phyloP scores from a whole-genome alignment of 345 rosid species.

The Citrus mangshanensis region DNA sequence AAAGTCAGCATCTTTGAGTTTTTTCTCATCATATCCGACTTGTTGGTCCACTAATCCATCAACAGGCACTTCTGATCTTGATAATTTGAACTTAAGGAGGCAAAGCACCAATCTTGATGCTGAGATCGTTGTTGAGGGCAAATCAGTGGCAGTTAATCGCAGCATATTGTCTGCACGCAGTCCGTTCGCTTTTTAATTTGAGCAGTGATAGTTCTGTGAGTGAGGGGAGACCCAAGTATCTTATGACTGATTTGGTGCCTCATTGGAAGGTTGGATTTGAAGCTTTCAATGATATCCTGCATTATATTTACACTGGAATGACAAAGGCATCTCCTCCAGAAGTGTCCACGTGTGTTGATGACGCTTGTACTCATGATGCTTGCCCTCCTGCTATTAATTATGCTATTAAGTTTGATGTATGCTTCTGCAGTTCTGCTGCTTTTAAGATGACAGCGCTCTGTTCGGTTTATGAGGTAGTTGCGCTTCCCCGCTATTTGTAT shows the following conservation, averaged over 20 bases:
- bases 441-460: constrained; percentile 37
- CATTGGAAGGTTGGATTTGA: constrained; percentile 36
- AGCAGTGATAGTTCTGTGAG: constrained; percentile 2
- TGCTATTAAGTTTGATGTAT: constrained; percentile 44
- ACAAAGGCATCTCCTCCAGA: constrained; percentile 22
- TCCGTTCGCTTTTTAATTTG: constrained; percentile 19
- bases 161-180: constrained; percentile 45
- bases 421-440: constrained; percentile 24
- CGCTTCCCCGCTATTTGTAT: neutral
- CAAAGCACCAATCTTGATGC: constrained; percentile 24
- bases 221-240: constrained; percentile 25
- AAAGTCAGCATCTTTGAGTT: constrained; percentile 28
- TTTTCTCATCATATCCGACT: constrained; percentile 23
- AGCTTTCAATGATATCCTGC: constrained; percentile 31
- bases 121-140: constrained; percentile 34
- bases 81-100: constrained; percentile 20
- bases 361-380: constrained; percentile 32
- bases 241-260: constrained; percentile 24
- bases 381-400: constrained; percentile 43
- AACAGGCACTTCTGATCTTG: constrained; percentile 12
- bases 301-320: constrained; percentile 41
- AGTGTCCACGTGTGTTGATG: constrained; percentile 44
- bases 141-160: constrained; percentile 34
- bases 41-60: constrained; percentile 15
- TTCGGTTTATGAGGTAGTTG: constrained; percentile 38